Percentiles rank a stretch among this genome's conserved stretches.
Conservation (phyloP, 495 filamentous ascomycete genomes). For the Tuber melanosporum region DNA sequence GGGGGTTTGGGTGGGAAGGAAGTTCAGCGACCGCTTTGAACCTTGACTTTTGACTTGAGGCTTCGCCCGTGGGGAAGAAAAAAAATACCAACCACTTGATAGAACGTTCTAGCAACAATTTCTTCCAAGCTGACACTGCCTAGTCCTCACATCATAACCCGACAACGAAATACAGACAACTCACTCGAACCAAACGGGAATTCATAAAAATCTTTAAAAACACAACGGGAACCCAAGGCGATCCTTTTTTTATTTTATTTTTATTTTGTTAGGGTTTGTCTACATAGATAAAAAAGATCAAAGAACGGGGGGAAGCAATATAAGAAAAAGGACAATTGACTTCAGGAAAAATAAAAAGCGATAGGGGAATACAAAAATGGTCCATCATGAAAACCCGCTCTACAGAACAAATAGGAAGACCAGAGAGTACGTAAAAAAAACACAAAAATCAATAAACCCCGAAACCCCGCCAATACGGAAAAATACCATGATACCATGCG, state of each 20-base stretch:
- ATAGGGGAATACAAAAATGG: slow-evolving; percentile 11
- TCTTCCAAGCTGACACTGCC: slow-evolving; percentile 12
- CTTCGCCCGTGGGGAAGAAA: slow-evolving; percentile 11
- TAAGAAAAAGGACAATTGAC: slow-evolving; percentile 12
- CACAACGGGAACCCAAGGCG: not conserved
- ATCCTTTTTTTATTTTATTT: not conserved
- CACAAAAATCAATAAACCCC: slow-evolving; percentile 27
- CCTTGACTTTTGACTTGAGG: not conserved
- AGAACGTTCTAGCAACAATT: slow-evolving; percentile 39
- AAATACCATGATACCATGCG: slow-evolving; percentile 7
- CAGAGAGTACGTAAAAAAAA: slow-evolving; percentile 8
- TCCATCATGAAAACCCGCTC: slow-evolving; percentile 21
- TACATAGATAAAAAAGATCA: slow-evolving; percentile 20
- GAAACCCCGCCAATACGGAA: slow-evolving; percentile 30
- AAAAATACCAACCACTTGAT: slow-evolving; percentile 21
- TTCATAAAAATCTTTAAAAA: not conserved
- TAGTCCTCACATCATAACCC: not conserved
- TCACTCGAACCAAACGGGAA: not conserved
- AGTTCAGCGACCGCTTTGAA: not conserved
- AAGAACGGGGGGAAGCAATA: slow-evolving; percentile 8
- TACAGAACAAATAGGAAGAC: slow-evolving; percentile 22
- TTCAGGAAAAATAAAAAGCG: slow-evolving; percentile 15
- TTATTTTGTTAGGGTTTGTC: slow-evolving; percentile 13
- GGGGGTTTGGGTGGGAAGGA: slow-evolving; percentile 6
- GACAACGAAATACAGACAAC: not conserved